Evolutionary conservation across 257 asterid species (phyloP).

Genomic region (Eustoma russellianum): DNA sequence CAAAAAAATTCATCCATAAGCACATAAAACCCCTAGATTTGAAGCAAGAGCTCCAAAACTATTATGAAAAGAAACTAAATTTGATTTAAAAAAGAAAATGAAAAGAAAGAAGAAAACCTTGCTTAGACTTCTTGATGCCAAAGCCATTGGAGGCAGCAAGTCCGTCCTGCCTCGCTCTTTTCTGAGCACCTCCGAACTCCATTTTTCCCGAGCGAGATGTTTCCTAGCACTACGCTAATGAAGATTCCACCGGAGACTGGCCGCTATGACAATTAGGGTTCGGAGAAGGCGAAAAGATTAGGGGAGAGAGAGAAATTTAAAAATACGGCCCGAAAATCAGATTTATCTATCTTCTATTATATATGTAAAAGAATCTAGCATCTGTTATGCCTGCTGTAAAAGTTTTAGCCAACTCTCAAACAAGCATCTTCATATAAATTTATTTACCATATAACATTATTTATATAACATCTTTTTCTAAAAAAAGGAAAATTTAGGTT

Average conservation of each 20-base stretch:
- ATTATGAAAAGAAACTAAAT: neutral
- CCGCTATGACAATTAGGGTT: constrained; percentile 11
- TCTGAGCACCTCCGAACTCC: constrained; percentile 52
- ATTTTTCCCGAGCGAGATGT: constrained; percentile 10
- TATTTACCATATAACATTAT: too few species aligned
- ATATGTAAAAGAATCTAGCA: too few species aligned
- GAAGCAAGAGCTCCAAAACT: neutral
- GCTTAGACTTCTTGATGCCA: constrained; percentile 39
- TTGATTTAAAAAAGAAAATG: neutral
- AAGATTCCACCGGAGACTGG: neutral
- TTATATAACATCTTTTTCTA: too few species aligned
- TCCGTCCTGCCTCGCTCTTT: constrained; percentile 41
- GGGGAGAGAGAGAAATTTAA: neutral
- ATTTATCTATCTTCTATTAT: too few species aligned
- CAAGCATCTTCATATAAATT: too few species aligned
- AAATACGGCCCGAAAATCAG: too few species aligned
- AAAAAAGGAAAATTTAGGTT: too few species aligned
- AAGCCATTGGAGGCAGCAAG: constrained; percentile 44
- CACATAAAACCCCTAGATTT: constrained; percentile 15
- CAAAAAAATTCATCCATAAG: neutral
- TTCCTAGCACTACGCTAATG: too few species aligned
- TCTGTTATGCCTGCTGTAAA: too few species aligned
- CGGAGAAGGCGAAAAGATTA: constrained; percentile 1
- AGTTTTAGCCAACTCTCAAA: too few species aligned
- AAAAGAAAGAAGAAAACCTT: constrained; percentile 29